A percentile compares a stretch with the other conserved stretches of the same genome.
Evolutionary conservation across 2,329 filamentous ascomycete species (phyloP).

Genomic region (Trichoderma atrobrunneum): DNA sequence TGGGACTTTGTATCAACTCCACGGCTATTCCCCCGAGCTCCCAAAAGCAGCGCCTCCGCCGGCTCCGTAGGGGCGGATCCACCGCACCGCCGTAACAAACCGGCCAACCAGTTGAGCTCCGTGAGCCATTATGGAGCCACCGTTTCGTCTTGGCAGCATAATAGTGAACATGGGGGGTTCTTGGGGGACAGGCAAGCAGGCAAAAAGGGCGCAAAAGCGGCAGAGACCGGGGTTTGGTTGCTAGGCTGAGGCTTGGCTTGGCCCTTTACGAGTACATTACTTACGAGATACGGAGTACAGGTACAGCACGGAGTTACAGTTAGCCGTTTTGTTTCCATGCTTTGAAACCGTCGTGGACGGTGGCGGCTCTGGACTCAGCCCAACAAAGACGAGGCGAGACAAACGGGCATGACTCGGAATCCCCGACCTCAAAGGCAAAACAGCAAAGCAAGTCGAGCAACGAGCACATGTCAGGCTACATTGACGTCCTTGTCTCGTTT

Average conservation of each 20-base stretch:
- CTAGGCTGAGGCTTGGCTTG: background rate
- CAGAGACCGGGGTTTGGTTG: background rate
- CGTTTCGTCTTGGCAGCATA: conserved; percentile 16
- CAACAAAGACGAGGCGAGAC: background rate
- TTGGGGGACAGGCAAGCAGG: background rate
- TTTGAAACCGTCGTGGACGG: conserved; percentile 6
- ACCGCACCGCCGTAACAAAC: conserved; percentile 14
- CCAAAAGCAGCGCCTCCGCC: conserved; percentile 18
- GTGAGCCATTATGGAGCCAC: conserved; percentile 9
- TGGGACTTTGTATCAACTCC: conserved; percentile 8
- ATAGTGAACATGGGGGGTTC: background rate
- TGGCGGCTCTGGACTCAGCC: background rate
- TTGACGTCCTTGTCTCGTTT: background rate
- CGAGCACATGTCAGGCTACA: background rate
- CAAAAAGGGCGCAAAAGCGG: conserved; percentile 9
- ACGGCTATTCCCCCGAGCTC: background rate
- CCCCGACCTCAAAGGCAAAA: background rate
- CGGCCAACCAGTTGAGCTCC: conserved; percentile 7
- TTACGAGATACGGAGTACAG: background rate
- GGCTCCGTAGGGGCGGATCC: conserved; percentile 4
- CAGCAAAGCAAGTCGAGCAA: background rate
- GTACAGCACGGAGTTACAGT: background rate
- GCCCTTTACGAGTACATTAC: background rate
- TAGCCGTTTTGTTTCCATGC: background rate
- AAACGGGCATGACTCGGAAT: conserved; percentile 5